Evolutionary conservation across 208 protist species (phyloP), one percentile per base, ranked within the genome.

Genomic region (Acanthamoeba lenticulata): DNA sequence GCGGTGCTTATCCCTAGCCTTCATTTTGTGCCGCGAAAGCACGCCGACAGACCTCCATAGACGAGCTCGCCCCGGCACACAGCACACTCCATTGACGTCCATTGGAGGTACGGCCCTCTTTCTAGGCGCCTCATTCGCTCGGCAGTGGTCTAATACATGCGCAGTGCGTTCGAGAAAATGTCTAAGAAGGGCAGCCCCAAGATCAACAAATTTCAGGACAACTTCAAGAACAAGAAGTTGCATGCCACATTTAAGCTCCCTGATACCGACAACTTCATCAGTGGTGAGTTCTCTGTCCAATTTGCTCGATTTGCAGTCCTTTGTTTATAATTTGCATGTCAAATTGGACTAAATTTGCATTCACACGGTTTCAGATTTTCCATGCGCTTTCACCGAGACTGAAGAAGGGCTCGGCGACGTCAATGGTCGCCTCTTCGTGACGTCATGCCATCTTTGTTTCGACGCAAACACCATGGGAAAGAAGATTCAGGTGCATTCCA

Each of bases 171-270:
- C 21, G 52, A 36, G 65, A 74, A 24, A 0, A 74, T 34, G 65
- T 40, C 13, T 4, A 36, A 29, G 4, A 42, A 34, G 32, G 36
- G 36, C 29, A 74, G 65, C 65, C 65, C 65, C 32, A 74, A 74
- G 65, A 74, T 74, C 65, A 40, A n/a, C 65, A 29, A 21, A 4
- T 74, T 74, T 29, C 24, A 74, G 24, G 65, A 40, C 65, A 74
- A 74, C 19, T 74, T 74, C 65, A 74, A 74, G 65, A 74, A 74
- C 65, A 74, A 74, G 29, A 74, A 74, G 65, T 21, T 74, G 36
- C 65, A 74, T 29, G 24, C 65, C 13, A 74, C 65, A 9, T 74
- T 74, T 29, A 74, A 74, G 36, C 36, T 74, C 29, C 65, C 65
- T 0, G n/a, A 34, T 0, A 21, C 6, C 6, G 65, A 74, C n/a